Evolutionary conservation across 2,329 filamentous ascomycete species (phyloP).

Genomic region (Fusarium camptoceras): DNA sequence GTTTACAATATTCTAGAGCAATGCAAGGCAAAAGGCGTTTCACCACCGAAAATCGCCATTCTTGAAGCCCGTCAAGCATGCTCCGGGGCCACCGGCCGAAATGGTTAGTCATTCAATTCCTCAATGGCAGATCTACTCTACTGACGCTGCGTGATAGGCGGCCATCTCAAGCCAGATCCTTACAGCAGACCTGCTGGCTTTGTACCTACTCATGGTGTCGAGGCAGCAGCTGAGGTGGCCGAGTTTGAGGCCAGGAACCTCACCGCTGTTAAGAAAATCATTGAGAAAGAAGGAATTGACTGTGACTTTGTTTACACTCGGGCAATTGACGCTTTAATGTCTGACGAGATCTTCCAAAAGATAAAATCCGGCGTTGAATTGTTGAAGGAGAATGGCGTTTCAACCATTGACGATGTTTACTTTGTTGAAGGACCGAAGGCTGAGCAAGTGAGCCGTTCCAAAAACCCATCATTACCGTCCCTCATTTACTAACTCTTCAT

Average conservation of each 20-base stretch:
- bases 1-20: slow-evolving; percentile 1
- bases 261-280: neutral
- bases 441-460: neutral
- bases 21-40: neutral
- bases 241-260: slow-evolving; percentile 9
- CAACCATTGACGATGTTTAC: slow-evolving; percentile 3
- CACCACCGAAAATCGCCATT: neutral
- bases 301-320: slow-evolving; percentile 11
- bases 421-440: neutral
- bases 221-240: neutral
- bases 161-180: neutral
- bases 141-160: neutral
- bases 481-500: rapidly evolving
- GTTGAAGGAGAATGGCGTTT: neutral
- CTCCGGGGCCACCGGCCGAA: slow-evolving; percentile 4
- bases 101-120: neutral
- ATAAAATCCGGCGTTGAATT: neutral
- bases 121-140: rapidly evolving
- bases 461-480: neutral
- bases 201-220: neutral
- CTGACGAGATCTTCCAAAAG: neutral
- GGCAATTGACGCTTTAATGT: neutral
- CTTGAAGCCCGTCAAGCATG: slow-evolving; percentile 12
- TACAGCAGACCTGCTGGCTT: neutral
- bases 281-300: neutral